Evolutionary conservation across 1,284 basidiomycete species (phyloP), one percentile per base, ranked within the genome.

Genomic region (Afroboletus lepidellus): DNA sequence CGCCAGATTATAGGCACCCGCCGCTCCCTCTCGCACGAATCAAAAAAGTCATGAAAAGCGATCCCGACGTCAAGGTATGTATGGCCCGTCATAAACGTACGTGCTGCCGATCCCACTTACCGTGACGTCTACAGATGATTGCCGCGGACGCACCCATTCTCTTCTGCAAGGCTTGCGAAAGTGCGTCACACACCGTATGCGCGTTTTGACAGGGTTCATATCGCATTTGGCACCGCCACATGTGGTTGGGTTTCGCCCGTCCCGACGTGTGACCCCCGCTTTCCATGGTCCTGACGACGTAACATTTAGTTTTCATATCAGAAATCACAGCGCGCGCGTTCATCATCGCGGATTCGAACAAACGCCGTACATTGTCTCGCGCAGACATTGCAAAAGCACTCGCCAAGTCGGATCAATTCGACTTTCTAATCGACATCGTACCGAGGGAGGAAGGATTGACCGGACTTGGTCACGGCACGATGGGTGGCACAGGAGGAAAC

Each of bases 1-100:
- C 84, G 0, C 87, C 88, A 32, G 90, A 93, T 69, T 92, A 90
- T 61, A 78, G 90, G 54, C 90, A 92, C 64, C 91, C 91, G 0
- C 85, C 88, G 7, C 74, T 94, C n/a, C 91, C 92, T 7, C 74
- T 97, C 30, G 94, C 94, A 15, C 78, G 94, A 65, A 96, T 97
- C 63, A 97, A 97, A 77, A 96, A 97, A 71, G 94, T 97, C 58
- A 97, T 97, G 92, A 97, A 97, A 79, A 94, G 88, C 69, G 94
- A 97, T 75, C 93, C 93, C 21, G 93, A 96, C 62, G 92, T 97
- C 57, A 94, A 93, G 78, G 92, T 93, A 66, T 34, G 42, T 33
- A 8, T 41, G 30, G 34, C 32, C 23, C 16, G 0, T 20, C 29
- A 29, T 21, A 3, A 23, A 46, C 18, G 8, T 39, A 29, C 8